phyloP scores from a whole-genome alignment of 192 early-diverging fungal genomes.

The Mortierella claussenii region DNA sequence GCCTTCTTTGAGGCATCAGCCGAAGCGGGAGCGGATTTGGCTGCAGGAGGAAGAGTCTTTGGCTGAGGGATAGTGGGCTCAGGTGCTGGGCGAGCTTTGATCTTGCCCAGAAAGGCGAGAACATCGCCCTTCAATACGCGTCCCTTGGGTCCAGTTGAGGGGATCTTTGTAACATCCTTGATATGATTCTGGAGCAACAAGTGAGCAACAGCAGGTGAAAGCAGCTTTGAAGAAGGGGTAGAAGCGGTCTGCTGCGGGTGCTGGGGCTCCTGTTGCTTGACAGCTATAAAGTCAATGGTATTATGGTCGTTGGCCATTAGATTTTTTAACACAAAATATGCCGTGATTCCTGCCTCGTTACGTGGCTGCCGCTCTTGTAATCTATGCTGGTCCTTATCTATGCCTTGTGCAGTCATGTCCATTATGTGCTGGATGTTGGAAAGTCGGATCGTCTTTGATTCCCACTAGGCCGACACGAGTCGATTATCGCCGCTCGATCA shows the following conservation, averaged over 20 bases:
- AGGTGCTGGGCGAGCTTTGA: slow-evolving; percentile 60
- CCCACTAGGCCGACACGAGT: too few relatives aligned
- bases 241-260: slow-evolving; percentile 25
- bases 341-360: too few relatives aligned
- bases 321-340: too few relatives aligned
- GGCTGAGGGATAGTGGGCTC: slow-evolving; percentile 56
- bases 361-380: too few relatives aligned
- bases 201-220: slow-evolving; percentile 63
- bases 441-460: too few relatives aligned
- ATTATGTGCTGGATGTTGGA: too few relatives aligned
- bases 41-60: slow-evolving; percentile 47
- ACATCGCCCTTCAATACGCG: slow-evolving; percentile 82
- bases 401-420: too few relatives aligned
- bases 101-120: slow-evolving; percentile 69
- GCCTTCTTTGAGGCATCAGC: background rate
- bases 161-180: slow-evolving; percentile 58
- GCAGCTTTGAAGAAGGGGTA: slow-evolving; percentile 57
- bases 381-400: too few relatives aligned
- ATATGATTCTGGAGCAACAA: slow-evolving; percentile 64
- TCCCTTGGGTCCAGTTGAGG: slow-evolving; percentile 74
- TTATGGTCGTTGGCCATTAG: too few relatives aligned
- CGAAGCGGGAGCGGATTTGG: slow-evolving; percentile 29
- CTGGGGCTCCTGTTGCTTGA: slow-evolving; percentile 52
- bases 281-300: too few relatives aligned
- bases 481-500: too few relatives aligned